Evolutionary conservation across 768 basidiomycete genomes (phyloP).

Genomic region (Royoungia palumana): DNA sequence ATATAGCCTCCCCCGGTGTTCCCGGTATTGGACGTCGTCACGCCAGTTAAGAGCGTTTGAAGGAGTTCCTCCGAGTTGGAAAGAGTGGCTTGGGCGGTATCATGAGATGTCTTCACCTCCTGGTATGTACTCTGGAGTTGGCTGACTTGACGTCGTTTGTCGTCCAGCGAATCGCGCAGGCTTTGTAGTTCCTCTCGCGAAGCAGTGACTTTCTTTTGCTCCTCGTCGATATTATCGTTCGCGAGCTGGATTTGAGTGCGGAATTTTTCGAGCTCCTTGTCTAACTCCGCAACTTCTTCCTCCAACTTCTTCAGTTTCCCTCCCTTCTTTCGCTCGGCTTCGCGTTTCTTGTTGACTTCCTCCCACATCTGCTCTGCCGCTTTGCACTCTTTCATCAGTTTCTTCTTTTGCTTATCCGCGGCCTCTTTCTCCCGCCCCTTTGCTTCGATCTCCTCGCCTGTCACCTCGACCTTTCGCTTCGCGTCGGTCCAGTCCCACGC

Average conservation of each 20-base stretch:
- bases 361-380: constrained; percentile 65
- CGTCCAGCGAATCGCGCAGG: constrained; percentile 54
- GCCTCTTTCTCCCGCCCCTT: constrained; percentile 49
- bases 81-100: constrained; percentile 55
- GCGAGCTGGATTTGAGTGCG: constrained; percentile 85
- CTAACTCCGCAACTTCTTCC: constrained; percentile 72
- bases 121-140: constrained; percentile 52
- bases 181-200: constrained; percentile 57
- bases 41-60: constrained; percentile 90
- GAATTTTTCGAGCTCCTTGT: constrained; percentile 77
- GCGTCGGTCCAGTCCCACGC: constrained; percentile 87
- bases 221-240: constrained; percentile 70
- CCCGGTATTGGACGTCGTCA: constrained; percentile 64
- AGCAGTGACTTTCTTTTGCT: constrained; percentile 54
- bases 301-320: constrained; percentile 88
- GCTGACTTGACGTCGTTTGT: constrained; percentile 60
- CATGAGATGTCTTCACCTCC: constrained; percentile 67
- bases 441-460: constrained; percentile 51
- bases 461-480: constrained; percentile 48
- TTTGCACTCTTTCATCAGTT: constrained; percentile 50
- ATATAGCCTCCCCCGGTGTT: constrained; percentile 89
- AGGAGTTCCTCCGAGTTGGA: constrained; percentile 85
- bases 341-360: constrained; percentile 69
- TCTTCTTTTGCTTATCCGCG: constrained; percentile 46
- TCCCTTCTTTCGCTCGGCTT: constrained; percentile 88